Evolutionary conservation across 331 rosid genomes (phyloP).

Genomic region (Saraca asoca): DNA sequence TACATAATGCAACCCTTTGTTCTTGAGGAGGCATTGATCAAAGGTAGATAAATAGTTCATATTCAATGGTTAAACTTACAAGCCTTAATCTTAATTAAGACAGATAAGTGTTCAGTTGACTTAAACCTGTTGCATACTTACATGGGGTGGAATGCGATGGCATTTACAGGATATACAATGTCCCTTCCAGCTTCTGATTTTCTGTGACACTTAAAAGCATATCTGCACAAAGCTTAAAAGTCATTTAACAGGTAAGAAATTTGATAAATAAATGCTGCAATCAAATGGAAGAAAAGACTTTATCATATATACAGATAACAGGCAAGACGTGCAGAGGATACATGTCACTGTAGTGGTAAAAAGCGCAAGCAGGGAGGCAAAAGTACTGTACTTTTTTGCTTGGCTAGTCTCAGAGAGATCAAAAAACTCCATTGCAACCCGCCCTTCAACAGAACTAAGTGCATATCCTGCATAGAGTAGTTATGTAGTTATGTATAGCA

Average conservation of each 20-base stretch:
- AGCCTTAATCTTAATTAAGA: conserved; percentile 16
- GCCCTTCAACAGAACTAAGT: conserved; percentile 98
- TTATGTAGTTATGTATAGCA: background rate
- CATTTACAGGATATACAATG: conserved; percentile 94
- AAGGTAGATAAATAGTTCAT: background rate
- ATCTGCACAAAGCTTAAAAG: conserved; percentile 50
- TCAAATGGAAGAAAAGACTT: too few relatives aligned
- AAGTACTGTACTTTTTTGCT: conserved; percentile 69
- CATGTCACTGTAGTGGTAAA: too few relatives aligned
- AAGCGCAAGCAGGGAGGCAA: background rate
- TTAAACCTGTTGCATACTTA: conserved; percentile 41
- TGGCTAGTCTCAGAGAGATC: conserved; percentile 97
- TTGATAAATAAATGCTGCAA: conserved; percentile 3
- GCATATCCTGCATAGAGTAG: conserved; percentile 80
- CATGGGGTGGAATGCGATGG: conserved; percentile 96
- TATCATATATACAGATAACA: background rate
- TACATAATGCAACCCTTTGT: background rate
- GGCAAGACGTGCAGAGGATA: background rate
- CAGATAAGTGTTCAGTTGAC: background rate
- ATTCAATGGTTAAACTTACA: conserved; percentile 3
- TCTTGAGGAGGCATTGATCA: conserved; percentile 8
- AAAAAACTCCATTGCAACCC: conserved; percentile 98
- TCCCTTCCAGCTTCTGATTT: conserved; percentile 99
- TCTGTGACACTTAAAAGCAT: conserved; percentile 97
- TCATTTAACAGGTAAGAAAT: background rate